Evolutionary conservation across 495 filamentous ascomycete species (phyloP).

Genomic region (Daldinia caldariorum): DNA sequence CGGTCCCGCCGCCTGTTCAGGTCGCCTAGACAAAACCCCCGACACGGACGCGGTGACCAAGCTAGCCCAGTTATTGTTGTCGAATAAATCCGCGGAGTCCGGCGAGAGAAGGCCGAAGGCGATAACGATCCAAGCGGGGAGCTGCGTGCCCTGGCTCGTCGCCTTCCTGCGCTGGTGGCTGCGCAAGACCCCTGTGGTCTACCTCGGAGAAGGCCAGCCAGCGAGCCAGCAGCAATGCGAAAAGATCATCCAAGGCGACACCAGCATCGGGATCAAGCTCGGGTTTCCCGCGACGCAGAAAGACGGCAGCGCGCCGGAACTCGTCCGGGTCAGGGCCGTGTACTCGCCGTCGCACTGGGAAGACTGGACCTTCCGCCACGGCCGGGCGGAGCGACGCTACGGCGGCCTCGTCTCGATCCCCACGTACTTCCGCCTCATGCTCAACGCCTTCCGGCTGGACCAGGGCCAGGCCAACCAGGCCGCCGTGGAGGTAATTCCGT

Average conservation of each 20-base stretch:
- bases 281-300: neutral
- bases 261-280: slow-evolving; percentile 5
- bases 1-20: neutral
- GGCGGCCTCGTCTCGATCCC: slow-evolving; percentile 10
- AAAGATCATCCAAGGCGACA: neutral
- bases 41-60: slow-evolving; percentile 2
- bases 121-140: slow-evolving; percentile 4
- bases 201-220: neutral
- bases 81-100: neutral
- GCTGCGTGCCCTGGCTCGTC: slow-evolving; percentile 28
- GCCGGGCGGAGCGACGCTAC: slow-evolving; percentile 4
- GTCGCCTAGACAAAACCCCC: slow-evolving; percentile 21
- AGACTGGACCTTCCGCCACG: slow-evolving; percentile 12
- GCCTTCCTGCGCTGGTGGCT: slow-evolving; percentile 29
- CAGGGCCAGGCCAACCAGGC: slow-evolving; percentile 14
- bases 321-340: slow-evolving; percentile 10
- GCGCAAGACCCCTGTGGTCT: slow-evolving; percentile 1
- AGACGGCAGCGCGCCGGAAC: neutral
- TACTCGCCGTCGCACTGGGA: slow-evolving; percentile 8
- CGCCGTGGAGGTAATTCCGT: slow-evolving; percentile 16
- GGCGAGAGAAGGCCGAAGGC: neutral
- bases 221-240: neutral
- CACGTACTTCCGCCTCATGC: slow-evolving; percentile 25
- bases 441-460: slow-evolving; percentile 17
- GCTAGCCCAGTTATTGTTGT: slow-evolving; percentile 1